These are phyloP conservation scores for Talaromyces sp. DNA, from an alignment of 2,329 filamentous ascomycete genomes.

Conservation along the genomic window DNA sequence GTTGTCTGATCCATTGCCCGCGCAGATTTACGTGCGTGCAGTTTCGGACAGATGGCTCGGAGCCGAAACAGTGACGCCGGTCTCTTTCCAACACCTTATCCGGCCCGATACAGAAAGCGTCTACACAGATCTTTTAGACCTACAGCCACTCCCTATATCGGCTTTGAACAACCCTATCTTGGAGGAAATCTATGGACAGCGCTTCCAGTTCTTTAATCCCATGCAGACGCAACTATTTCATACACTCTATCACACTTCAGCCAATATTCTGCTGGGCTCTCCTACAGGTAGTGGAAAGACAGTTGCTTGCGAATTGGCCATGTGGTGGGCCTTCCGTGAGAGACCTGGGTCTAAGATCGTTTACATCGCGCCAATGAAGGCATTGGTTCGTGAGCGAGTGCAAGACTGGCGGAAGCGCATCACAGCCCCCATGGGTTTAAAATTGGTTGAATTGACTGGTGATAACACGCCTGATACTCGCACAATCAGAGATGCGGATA, in stretches of 20 bases:
- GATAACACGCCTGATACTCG: conserved; percentile 97
- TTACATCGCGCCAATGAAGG: conserved; percentile 99
- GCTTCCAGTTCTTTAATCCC: conserved; percentile 96
- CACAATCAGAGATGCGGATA: conserved; percentile 91
- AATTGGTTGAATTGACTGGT: conserved; percentile 91
- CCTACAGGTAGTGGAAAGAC: conserved; percentile 98
- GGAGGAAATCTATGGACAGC: conserved; percentile 82
- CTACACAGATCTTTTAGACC: conserved; percentile 87
- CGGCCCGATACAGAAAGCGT: conserved; percentile 95
- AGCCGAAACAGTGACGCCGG: conserved; percentile 89
- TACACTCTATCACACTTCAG: conserved; percentile 85
- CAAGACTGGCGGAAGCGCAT: conserved; percentile 89
- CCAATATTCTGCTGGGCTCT: conserved; percentile 90
- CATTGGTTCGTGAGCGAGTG: conserved; percentile 90
- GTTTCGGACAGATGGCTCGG: conserved; percentile 96
- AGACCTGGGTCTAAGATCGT: conserved; percentile 95
- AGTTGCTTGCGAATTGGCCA: conserved; percentile 89
- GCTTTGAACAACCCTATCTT: conserved; percentile 83
- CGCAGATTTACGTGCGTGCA: conserved; percentile 91
- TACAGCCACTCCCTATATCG: conserved; percentile 83
- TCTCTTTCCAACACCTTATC: conserved; percentile 97
- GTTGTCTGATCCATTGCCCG: conserved; percentile 84
- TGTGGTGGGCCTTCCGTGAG: conserved; percentile 99
- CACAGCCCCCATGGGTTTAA: conserved; percentile 77
- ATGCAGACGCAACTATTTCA: conserved; percentile 99